Evolutionary conservation across 139 green algal genomes (phyloP).

Genomic region (Chlamydomonas asymmetrica): DNA sequence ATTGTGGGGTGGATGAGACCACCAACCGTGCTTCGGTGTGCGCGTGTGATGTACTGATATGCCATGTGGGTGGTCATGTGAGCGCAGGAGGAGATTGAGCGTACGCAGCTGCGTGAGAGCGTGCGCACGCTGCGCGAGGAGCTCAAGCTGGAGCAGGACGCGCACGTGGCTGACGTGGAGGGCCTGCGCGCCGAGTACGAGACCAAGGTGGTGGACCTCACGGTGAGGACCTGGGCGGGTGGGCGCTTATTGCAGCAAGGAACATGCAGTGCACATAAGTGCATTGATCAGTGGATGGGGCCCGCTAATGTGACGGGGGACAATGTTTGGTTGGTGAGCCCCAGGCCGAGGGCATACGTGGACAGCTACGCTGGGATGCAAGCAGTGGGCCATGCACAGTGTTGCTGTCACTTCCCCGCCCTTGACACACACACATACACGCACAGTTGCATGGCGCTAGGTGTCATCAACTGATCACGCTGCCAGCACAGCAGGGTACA

Average conservation of each 20-base stretch:
- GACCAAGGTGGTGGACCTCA: neutral
- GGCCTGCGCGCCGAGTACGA: conserved; percentile 32
- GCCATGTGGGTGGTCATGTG: too few relatives aligned
- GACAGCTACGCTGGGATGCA: too few relatives aligned
- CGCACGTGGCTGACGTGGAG: conserved; percentile 39
- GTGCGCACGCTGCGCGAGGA: conserved; percentile 43
- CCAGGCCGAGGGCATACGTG: too few relatives aligned
- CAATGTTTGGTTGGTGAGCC: neutral
- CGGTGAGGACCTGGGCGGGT: neutral
- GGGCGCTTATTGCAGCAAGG: neutral
- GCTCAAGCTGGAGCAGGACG: conserved; percentile 42
- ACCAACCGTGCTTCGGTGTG: too few relatives aligned
- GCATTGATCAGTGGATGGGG: neutral
- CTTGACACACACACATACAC: too few relatives aligned
- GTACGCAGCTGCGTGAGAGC: conserved; percentile 55
- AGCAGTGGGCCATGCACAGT: too few relatives aligned
- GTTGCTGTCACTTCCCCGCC: too few relatives aligned
- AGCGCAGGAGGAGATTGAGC: conserved; percentile 75
- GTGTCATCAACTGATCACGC: too few relatives aligned
- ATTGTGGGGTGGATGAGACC: too few relatives aligned
- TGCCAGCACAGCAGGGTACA: too few relatives aligned
- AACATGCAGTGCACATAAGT: neutral
- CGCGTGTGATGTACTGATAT: too few relatives aligned
- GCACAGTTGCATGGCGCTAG: too few relatives aligned
- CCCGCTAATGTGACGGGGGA: neutral